Evolutionary conservation across 331 rosid species (phyloP), one percentile per base, ranked within the genome.

Genomic region (Quercus phellos): DNA sequence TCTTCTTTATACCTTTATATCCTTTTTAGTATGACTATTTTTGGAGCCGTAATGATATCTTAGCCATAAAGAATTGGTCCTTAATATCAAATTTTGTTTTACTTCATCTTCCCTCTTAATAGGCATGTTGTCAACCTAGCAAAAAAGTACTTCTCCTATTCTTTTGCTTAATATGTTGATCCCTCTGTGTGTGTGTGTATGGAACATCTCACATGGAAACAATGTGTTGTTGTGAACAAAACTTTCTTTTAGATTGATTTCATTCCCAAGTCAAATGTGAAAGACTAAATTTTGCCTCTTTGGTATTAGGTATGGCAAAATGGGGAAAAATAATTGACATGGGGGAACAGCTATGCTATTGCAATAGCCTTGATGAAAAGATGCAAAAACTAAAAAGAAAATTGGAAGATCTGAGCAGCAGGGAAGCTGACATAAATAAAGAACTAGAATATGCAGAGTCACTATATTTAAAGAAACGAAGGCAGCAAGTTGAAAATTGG

Each of bases 391-490:
- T 84, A 22, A 73, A 77, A 61, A 72, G 35, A 59, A 84, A 81
- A 66, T 59, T 78, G 2, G 85, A 81, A 74, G 78, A 80, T 50
- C 72, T 80, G 35, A n/a, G 73, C 78, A 43, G 88, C 75, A 78
- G 70, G 27, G 82, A 74, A 74, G 76, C 43, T 50, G 83, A 74
- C 74, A 69, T 78, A 29, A 81, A 74, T n/a, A 70, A 30, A 26
- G 88, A 77, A 71, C 55, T 84, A 24, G 78, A 84, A 63, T 68
- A 60, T 43, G 80, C 67, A 53, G 82, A 77, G 68, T 60, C 55
- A 32, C 53, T 73, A 22, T 80, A 26, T 12, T 78, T 77, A 55
- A 80, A 73, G 75, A 77, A 80, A 55, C 61, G 83, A 17, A 80
- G 54, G 55, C 51, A 12, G 46, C 55, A 77, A 67, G 81, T 82